Base-by-base conservation (phyloP, 345 rosid genomes). In the Pseudoturritis turrita region DNA sequence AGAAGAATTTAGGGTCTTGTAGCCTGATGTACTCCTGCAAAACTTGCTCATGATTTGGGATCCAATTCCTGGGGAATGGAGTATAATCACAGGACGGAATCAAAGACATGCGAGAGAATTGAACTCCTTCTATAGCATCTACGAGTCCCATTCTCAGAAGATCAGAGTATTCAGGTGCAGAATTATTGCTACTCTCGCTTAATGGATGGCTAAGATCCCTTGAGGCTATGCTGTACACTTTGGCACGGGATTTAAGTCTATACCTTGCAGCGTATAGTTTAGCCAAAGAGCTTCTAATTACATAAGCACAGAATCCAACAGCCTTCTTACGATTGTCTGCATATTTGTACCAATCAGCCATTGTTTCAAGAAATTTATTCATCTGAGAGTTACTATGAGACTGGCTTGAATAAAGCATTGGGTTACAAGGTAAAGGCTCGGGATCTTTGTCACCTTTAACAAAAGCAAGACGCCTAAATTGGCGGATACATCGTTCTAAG, bases 371-470 rank as follows among this genome's bases (percentile, higher is more conserved):
- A 78, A 91, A 88, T 82, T 91, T 95, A 74, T 95, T 95, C 99
- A 95, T 91, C 79, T 91, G 99, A 14, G 98, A 80, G 77, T 91
- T 95, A 39, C 87, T 84, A 83, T 91, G 99, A 77, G 98, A 91
- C 80, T 95, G 99, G 82, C 96, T 84, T 4, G 98, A 91, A 81
- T 88, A 91, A 23, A 95, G 90, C 99, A 95, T 91, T 1, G 98
- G 96, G 71, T 68, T 86, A 78, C 98, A 95, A 41, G 99, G 97
- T 77, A 91, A 78, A 45, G 96, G 97, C 80, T 95, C 99, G 0
- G 98, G 98, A 83, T 95, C 98, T 72, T 78, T 87, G 70, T 89
- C 96, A 65, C 99, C 98, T 83, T 95, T 95, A 40, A 95, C 93
- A 74, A 95, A 85, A 69, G 79, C 72, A 79, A 95, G 96, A 74